Conservation (phyloP, 2,329 filamentous ascomycete genomes). For the Hypoxylon sp. region DNA sequence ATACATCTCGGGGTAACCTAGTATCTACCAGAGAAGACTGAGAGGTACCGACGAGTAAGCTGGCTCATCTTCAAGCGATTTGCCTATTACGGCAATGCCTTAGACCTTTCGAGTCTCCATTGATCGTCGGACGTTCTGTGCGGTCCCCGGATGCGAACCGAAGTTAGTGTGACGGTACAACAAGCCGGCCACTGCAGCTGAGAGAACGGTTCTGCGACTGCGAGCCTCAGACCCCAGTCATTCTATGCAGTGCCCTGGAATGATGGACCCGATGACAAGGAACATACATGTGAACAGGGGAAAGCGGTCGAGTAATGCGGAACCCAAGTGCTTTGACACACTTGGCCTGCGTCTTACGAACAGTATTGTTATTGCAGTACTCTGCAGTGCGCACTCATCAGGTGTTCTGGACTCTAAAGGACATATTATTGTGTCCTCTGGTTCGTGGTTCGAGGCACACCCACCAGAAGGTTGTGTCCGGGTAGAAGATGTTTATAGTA, state of each 20-base stretch:
- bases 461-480: neutral
- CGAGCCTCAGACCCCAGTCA: conserved; percentile 37
- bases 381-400: conserved; percentile 1
- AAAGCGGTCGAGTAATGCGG: conserved; percentile 26
- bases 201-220: conserved; percentile 11
- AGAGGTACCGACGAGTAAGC: conserved; percentile 8
- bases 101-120: conserved; percentile 1
- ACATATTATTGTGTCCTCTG: neutral
- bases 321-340: conserved; percentile 28
- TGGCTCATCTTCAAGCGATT: conserved; percentile 19
- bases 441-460: neutral
- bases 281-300: conserved; percentile 26
- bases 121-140: conserved; percentile 34
- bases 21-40: conserved; percentile 21
- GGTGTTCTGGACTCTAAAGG: neutral
- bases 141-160: conserved; percentile 40
- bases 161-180: conserved; percentile 40
- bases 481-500: conserved; percentile 4
- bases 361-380: conserved; percentile 16
- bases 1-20: conserved; percentile 39
- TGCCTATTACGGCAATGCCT: conserved; percentile 18
- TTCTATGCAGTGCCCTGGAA: conserved; percentile 35
- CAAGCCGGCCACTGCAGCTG: conserved; percentile 26
- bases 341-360: conserved; percentile 15
- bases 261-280: conserved; percentile 34